Percentiles rank a stretch among this genome's conserved stretches.
phyloP scores from a whole-genome alignment of 306 rosid species.

The Malus fusca region DNA sequence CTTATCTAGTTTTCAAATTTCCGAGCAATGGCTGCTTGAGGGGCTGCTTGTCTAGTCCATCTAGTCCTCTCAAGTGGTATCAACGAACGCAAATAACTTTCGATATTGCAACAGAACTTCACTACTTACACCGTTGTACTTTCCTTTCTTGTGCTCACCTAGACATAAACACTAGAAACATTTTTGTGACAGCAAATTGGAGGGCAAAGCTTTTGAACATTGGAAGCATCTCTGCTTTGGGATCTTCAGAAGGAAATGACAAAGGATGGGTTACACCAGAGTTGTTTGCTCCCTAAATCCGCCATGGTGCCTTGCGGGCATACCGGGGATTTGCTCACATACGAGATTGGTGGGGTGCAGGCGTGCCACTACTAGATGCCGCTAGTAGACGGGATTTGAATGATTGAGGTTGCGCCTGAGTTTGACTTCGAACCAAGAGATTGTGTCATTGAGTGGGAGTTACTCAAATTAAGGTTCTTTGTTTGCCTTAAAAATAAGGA shows the following conservation, averaged over 20 bases:
- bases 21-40: conserved; percentile 58
- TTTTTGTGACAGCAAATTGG: conserved; percentile 43
- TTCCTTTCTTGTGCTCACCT: conserved; percentile 54
- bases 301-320: too few species aligned
- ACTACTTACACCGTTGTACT: conserved; percentile 55
- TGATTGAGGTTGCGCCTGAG: too few species aligned
- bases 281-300: too few species aligned
- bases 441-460: too few species aligned
- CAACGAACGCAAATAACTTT: conserved; percentile 49
- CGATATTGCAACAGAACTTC: conserved; percentile 64
- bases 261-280: conserved; percentile 37
- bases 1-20: conserved; percentile 50
- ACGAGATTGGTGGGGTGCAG: too few species aligned
- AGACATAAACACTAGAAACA: conserved; percentile 37
- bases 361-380: too few species aligned
- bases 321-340: too few species aligned
- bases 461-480: too few species aligned
- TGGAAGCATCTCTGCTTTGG: conserved; percentile 17
- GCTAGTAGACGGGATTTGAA: too few species aligned
- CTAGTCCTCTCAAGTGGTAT: conserved; percentile 35
- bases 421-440: too few species aligned
- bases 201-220: conserved; percentile 54
- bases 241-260: conserved; percentile 9
- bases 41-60: conserved; percentile 37
- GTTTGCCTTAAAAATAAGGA: too few species aligned